Conservation (phyloP, 2,329 filamentous ascomycete genomes). For the Verticillium dahliae region DNA sequence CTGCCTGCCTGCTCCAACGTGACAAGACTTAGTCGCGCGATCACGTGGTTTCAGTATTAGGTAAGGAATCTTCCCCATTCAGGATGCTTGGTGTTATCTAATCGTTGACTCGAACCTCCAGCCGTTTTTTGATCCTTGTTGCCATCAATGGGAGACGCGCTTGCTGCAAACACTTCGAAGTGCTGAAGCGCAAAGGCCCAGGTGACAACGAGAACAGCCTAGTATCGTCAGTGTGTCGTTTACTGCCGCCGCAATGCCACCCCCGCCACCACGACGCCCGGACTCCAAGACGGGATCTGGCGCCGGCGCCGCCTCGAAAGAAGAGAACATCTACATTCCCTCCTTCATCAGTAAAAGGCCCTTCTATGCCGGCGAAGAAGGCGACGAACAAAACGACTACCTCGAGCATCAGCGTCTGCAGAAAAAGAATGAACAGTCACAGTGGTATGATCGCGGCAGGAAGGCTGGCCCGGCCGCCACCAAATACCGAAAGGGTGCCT, state of each 20-base stretch:
- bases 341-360: constrained; percentile 97
- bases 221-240: too few relatives aligned
- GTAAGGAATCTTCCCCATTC: not conserved
- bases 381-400: constrained; percentile 68
- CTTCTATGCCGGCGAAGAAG: constrained; percentile 83
- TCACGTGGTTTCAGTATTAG: constrained; percentile 3
- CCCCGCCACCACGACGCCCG: constrained; percentile 25
- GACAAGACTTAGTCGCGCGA: constrained; percentile 11
- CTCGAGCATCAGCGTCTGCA: constrained; percentile 92
- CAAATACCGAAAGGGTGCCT: constrained; percentile 95
- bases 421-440: constrained; percentile 65
- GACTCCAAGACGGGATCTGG: constrained; percentile 19
- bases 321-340: constrained; percentile 97
- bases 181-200: not conserved
- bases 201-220: not conserved
- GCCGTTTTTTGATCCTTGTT: not conserved
- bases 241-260: constrained; percentile 8
- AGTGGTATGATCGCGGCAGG: constrained; percentile 91
- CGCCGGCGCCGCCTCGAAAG: constrained; percentile 51
- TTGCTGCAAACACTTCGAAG: not conserved
- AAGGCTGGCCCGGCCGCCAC: constrained; percentile 82
- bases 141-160: not conserved
- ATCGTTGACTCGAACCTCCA: not conserved
- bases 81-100: not conserved
- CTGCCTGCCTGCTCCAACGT: constrained; percentile 3